A percentile compares a stretch with the other conserved stretches of the same genome.
Conservation (phyloP, 352 stramenopile species). For the Phytopythium boreale region DNA sequence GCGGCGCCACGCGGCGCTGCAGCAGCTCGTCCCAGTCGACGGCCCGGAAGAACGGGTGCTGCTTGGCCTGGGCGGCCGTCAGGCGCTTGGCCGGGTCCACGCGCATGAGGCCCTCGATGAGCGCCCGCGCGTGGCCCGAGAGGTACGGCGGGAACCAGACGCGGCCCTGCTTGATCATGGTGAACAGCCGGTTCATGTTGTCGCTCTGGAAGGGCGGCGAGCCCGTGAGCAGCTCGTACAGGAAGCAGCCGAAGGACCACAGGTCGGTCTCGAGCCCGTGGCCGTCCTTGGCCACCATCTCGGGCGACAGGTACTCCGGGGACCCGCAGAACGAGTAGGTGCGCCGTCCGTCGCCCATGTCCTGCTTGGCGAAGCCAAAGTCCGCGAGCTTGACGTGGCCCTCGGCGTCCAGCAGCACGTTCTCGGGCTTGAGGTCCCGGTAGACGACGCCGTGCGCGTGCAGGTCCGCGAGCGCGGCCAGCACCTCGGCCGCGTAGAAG, state of each 20-base stretch:
- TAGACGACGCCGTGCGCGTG: conserved; percentile 52
- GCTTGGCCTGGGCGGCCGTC: conserved; percentile 62
- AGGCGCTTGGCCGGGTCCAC: conserved; percentile 43
- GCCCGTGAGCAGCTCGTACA: conserved; percentile 76
- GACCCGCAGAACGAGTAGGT: conserved; percentile 85
- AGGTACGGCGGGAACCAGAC: conserved; percentile 74
- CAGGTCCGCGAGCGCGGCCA: conserved; percentile 49
- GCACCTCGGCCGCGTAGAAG: conserved; percentile 82
- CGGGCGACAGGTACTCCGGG: conserved; percentile 81
- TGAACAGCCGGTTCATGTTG: conserved; percentile 62
- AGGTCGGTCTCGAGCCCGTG: conserved; percentile 81
- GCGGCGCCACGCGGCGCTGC: conserved; percentile 55
- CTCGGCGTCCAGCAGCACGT: conserved; percentile 92
- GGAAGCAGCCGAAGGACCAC: conserved; percentile 87
- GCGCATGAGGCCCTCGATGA: conserved; percentile 53
- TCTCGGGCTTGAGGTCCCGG: conserved; percentile 98
- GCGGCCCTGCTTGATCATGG: conserved; percentile 48
- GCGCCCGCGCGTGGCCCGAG: conserved; percentile 31
- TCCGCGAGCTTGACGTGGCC: conserved; percentile 81
- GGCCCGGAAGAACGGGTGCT: conserved; percentile 68
- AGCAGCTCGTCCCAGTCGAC: conserved; percentile 70
- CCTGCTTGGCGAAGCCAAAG: conserved; percentile 81
- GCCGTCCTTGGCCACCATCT: conserved; percentile 75
- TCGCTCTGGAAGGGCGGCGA: conserved; percentile 67
- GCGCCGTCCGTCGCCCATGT: conserved; percentile 47